Percentiles rank a stretch among this genome's conserved stretches.
phyloP scores from a whole-genome alignment of 2,329 filamentous ascomycete species.

The Ophiostoma triangulosporum region DNA sequence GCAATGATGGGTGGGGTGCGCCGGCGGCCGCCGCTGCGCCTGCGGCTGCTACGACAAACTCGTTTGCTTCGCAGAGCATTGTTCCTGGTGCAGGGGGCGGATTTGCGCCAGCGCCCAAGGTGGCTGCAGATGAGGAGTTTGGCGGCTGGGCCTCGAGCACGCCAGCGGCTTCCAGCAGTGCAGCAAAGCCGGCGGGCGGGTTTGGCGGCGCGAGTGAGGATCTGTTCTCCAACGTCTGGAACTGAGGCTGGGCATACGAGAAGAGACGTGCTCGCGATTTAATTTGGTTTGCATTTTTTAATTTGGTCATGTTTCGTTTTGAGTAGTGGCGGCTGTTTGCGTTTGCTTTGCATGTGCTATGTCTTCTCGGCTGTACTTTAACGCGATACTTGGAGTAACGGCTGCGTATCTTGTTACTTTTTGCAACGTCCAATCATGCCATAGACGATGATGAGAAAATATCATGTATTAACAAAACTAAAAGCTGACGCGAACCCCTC shows the following conservation, averaged over 20 bases:
- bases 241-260: too few relatives aligned
- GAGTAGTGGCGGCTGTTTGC: not conserved
- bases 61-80: constrained; percentile 46
- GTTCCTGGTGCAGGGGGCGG: constrained; percentile 50
- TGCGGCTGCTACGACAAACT: constrained; percentile 21
- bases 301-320: not conserved
- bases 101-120: constrained; percentile 51
- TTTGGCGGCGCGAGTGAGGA: constrained; percentile 64
- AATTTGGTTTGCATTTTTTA: not conserved
- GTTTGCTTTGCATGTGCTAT: not conserved
- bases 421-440: not conserved
- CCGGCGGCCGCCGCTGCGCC: constrained; percentile 19
- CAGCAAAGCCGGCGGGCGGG: constrained; percentile 38
- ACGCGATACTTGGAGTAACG: not conserved
- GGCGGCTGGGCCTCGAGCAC: constrained; percentile 80
- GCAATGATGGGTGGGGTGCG: constrained; percentile 66
- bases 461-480: too few relatives aligned
- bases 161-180: constrained; percentile 24
- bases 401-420: too few relatives aligned
- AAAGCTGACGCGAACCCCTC: too few relatives aligned
- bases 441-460: too few relatives aligned
- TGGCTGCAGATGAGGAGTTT: constrained; percentile 86
- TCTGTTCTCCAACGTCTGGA: constrained; percentile 92
- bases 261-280: not conserved
- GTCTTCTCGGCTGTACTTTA: not conserved